These are phyloP conservation scores for Annona cherimola DNA, from an alignment of 164 flowering plant species.

Conservation along the genomic window DNA sequence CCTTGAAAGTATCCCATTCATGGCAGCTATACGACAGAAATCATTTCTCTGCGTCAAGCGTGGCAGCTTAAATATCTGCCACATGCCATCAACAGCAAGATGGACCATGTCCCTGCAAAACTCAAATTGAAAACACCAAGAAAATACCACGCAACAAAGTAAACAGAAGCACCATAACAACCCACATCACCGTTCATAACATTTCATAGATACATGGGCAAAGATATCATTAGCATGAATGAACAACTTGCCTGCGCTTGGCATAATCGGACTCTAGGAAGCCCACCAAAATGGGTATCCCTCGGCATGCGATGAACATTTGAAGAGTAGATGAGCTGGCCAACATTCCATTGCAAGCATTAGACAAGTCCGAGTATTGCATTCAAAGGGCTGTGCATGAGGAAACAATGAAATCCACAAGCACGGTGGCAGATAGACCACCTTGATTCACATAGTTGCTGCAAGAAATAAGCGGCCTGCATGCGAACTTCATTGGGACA, in stretches of 20 bases:
- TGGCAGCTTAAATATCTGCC: constrained; percentile 98
- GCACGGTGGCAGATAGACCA: constrained; percentile 11
- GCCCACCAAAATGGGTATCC: constrained; percentile 91
- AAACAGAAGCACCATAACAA: neutral
- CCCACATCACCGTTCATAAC: neutral
- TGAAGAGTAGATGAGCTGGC: constrained; percentile 91
- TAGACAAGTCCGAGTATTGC: neutral
- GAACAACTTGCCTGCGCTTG: constrained; percentile 62
- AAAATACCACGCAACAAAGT: constrained; percentile 2
- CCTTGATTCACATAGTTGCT: constrained; percentile 98
- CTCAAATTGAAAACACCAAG: constrained; percentile 8
- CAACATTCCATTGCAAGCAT: constrained; percentile 12
- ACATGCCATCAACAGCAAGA: constrained; percentile 97
- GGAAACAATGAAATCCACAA: neutral
- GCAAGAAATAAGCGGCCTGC: constrained; percentile 94
- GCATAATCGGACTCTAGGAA: constrained; percentile 98
- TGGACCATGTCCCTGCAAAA: constrained; percentile 94
- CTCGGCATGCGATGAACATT: constrained; percentile 97
- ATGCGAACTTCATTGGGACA: constrained; percentile 87
- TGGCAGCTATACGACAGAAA: constrained; percentile 94
- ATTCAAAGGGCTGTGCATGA: neutral
- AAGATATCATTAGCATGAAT: neutral
- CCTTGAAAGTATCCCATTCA: constrained; percentile 85
- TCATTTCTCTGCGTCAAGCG: constrained; percentile 86
- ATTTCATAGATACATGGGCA: neutral